These are phyloP conservation scores for Trichosporon sp. DNA, from an alignment of 1,284 basidiomycete genomes.

Conservation along the genomic window DNA sequence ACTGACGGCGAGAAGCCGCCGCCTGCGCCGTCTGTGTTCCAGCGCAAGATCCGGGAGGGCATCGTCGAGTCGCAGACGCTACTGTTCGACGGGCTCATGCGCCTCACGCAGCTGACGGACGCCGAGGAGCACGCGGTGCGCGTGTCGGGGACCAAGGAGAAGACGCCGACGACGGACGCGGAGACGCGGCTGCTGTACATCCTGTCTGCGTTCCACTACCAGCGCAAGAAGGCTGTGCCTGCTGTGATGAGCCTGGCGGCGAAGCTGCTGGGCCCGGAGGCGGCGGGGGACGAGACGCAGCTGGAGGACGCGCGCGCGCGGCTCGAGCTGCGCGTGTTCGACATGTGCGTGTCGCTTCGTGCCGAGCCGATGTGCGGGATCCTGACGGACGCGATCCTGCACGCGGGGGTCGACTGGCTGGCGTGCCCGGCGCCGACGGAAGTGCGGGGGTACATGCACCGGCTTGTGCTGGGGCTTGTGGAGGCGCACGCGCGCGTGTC, in stretches of 20 bases:
- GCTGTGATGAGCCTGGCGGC: conserved; percentile 76
- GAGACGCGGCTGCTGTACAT: conserved; percentile 84
- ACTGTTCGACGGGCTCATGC: conserved; percentile 82
- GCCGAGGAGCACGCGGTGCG: not conserved
- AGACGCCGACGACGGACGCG: conserved; percentile 49
- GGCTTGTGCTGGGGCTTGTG: conserved; percentile 80
- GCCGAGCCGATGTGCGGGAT: conserved; percentile 62
- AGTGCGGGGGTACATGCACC: conserved; percentile 91
- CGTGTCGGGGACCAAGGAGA: not conserved
- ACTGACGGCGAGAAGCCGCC: conserved; percentile 8
- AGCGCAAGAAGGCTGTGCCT: conserved; percentile 68
- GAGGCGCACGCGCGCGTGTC: conserved; percentile 87
- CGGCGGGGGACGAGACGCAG: conserved; percentile 75
- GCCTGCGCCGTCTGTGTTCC: conserved; percentile 40
- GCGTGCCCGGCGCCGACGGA: conserved; percentile 83
- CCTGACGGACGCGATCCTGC: conserved; percentile 66
- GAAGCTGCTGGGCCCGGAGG: conserved; percentile 66
- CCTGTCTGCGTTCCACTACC: conserved; percentile 79
- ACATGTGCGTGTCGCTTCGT: conserved; percentile 78
- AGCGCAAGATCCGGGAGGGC: conserved; percentile 70
- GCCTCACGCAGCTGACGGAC: conserved; percentile 56
- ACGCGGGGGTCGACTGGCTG: conserved; percentile 85
- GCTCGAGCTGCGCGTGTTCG: conserved; percentile 81
- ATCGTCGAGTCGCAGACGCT: conserved; percentile 86
- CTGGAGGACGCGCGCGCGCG: conserved; percentile 62